Conservation (phyloP, 768 basidiomycete species). For the Calvatia gigantea region DNA sequence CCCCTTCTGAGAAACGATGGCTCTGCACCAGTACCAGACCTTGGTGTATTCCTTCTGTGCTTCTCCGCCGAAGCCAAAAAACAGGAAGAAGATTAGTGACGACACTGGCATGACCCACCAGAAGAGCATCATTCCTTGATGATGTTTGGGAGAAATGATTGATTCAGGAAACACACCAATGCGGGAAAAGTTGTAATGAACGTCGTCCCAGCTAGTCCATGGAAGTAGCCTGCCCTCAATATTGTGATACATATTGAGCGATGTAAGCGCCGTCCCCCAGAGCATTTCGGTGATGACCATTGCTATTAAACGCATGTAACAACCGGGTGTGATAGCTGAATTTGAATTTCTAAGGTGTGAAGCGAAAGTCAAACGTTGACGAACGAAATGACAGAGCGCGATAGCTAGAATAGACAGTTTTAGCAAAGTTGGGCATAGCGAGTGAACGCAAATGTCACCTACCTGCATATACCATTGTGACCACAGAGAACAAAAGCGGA, state of each 20-base stretch:
- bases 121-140: too few species aligned
- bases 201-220: constrained; percentile 44
- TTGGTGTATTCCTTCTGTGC: constrained; percentile 39
- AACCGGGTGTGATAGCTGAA: constrained; percentile 24
- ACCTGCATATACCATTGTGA: constrained; percentile 20
- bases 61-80: constrained; percentile 53
- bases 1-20: too few species aligned
- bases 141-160: too few species aligned
- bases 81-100: constrained; percentile 46
- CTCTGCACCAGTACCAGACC: too few species aligned
- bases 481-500: constrained; percentile 28
- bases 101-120: too few species aligned
- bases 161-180: too few species aligned
- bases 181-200: constrained; percentile 43
- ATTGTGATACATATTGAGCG: constrained; percentile 32
- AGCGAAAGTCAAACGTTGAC: neutral
- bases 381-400: neutral
- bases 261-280: constrained; percentile 31
- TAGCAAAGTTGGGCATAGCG: too few species aligned
- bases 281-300: constrained; percentile 46
- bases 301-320: constrained; percentile 58
- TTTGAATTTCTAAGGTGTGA: neutral
- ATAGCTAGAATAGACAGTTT: too few species aligned
- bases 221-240: constrained; percentile 31
- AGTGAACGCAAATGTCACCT: too few species aligned